These are phyloP conservation scores for Pilatotrama ljubarskyi DNA, from an alignment of 768 basidiomycete species.

Conservation along the genomic window DNA sequence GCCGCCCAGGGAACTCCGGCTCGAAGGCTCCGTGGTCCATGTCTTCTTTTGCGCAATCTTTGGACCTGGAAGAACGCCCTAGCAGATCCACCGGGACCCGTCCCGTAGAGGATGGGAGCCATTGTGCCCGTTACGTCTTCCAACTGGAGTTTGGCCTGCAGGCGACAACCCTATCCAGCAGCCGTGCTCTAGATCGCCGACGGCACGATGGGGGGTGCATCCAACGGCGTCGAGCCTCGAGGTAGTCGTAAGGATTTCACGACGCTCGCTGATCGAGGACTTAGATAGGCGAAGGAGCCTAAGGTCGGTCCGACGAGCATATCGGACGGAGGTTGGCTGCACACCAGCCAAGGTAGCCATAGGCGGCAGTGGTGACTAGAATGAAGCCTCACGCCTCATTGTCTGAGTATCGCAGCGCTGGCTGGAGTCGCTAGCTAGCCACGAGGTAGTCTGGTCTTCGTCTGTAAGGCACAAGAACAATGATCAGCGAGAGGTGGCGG, in stretches of 20 bases:
- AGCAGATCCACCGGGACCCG: background rate
- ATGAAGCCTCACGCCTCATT: background rate
- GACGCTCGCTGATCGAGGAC: background rate
- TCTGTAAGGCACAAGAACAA: background rate
- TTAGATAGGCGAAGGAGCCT: background rate
- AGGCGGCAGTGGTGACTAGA: no score
- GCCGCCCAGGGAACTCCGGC: no score
- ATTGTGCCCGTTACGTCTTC: background rate
- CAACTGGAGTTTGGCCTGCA: background rate
- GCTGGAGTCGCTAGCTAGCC: background rate
- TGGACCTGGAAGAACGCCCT: background rate
- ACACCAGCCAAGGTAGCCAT: no score
- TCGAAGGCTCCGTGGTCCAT: no score
- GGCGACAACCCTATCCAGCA: background rate
- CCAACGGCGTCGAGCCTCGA: background rate
- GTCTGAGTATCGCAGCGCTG: no score
- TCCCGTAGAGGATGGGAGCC: background rate
- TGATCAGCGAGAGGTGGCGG: no score
- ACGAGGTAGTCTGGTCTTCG: background rate
- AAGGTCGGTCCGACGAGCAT: background rate
- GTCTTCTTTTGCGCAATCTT: background rate
- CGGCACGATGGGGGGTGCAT: conserved; percentile 3
- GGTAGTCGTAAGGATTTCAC: background rate
- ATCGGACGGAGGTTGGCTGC: background rate
- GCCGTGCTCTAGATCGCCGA: background rate